These are phyloP conservation scores for Taphrina wiesneri DNA, from an alignment of 1,139 yeast genomes.

Conservation along the genomic window DNA sequence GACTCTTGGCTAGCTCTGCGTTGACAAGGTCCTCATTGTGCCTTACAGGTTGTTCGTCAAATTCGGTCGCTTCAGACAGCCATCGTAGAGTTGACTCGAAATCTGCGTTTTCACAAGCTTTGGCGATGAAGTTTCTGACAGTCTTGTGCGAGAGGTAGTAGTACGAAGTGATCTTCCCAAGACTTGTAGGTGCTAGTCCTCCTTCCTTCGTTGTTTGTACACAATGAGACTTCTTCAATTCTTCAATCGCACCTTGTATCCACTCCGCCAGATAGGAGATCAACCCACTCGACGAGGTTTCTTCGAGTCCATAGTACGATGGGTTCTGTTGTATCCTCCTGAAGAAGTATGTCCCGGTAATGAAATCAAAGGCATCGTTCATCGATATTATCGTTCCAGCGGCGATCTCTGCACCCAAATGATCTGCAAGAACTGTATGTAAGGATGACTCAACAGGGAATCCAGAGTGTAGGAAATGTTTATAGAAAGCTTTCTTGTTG, in stretches of 20 bases:
- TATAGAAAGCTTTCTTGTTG: constrained; percentile 85
- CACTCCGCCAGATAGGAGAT: constrained; percentile 69
- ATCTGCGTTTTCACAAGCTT: constrained; percentile 54
- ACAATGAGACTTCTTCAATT: constrained; percentile 73
- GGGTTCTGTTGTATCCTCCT: constrained; percentile 95
- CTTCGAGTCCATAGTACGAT: constrained; percentile 87
- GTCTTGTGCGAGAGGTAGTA: constrained; percentile 93
- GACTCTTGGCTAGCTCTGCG: constrained; percentile 78
- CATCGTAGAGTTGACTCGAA: constrained; percentile 71
- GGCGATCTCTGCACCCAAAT: constrained; percentile 93
- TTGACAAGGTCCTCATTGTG: constrained; percentile 65
- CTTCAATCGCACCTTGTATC: constrained; percentile 68
- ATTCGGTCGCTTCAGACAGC: constrained; percentile 80
- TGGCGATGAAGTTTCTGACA: constrained; percentile 63
- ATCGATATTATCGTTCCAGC: constrained; percentile 79
- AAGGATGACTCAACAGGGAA: constrained; percentile 96
- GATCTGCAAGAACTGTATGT: constrained; percentile 90
- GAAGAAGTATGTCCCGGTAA: constrained; percentile 92
- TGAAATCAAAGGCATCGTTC: constrained; percentile 88
- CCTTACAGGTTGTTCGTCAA: constrained; percentile 55
- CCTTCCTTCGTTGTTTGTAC: constrained; percentile 51
- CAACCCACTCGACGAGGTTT: constrained; percentile 62
- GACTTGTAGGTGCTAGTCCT: constrained; percentile 57
- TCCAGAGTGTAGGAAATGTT: constrained; percentile 90
- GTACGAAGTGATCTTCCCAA: constrained; percentile 80